Evolutionary conservation across 345 rosid genomes (phyloP).

Genomic region (Iberis pinnata): DNA sequence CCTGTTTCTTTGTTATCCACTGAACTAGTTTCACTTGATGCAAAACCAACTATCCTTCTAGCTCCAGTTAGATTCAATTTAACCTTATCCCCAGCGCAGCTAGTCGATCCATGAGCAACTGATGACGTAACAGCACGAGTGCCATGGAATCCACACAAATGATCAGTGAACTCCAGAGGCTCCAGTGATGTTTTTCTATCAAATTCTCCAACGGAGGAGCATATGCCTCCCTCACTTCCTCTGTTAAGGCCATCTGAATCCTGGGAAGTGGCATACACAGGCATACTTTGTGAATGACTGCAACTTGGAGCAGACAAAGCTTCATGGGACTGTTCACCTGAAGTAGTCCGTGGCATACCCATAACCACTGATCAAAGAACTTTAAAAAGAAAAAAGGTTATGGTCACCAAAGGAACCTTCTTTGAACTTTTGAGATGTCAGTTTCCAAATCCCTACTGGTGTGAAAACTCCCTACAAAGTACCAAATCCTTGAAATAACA

Average conservation of each 20-base stretch:
- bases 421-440: constrained; percentile 16
- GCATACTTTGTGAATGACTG: constrained; percentile 45
- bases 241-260: constrained; percentile 46
- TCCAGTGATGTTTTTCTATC: constrained; percentile 46
- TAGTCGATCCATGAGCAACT: constrained; percentile 38
- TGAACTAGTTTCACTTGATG: constrained; percentile 38
- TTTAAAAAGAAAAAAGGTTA: not conserved
- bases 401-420: constrained; percentile 1
- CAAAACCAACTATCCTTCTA: constrained; percentile 78
- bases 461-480: constrained; percentile 15
- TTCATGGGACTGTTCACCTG: constrained; percentile 40
- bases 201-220: constrained; percentile 49
- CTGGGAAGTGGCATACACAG: constrained; percentile 42
- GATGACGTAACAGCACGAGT: constrained; percentile 33
- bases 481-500: constrained; percentile 18
- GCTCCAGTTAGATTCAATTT: constrained; percentile 40
- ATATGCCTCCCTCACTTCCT: constrained; percentile 31
- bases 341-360: constrained; percentile 80
- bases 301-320: constrained; percentile 35
- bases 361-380: constrained; percentile 32
- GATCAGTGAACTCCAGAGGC: constrained; percentile 37
- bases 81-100: constrained; percentile 33
- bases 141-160: constrained; percentile 32
- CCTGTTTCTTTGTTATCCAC: constrained; percentile 28
- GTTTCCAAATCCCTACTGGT: constrained; percentile 22